Base-by-base conservation (phyloP, 1,284 basidiomycete genomes). In the Leccinum solheimii region DNA sequence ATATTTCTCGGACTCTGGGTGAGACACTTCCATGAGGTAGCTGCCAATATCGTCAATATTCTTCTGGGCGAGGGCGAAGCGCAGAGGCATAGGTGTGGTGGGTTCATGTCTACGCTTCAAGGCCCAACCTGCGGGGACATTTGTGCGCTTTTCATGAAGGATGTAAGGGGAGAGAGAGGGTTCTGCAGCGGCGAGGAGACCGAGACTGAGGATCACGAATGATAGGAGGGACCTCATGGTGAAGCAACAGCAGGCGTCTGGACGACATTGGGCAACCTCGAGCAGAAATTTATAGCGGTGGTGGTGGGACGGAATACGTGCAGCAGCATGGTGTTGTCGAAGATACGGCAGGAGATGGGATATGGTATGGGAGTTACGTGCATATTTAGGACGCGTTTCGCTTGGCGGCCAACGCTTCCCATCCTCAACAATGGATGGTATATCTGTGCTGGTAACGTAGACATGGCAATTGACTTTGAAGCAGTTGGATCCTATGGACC, bases 1-100 rank as follows among this genome's bases (percentile, higher is more conserved):
- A 57, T 79, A 82, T 64, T 75, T 74, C 7, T 67, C 56, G 0
- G 78, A 82, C 3, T 76, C 69, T 3, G 81, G 80, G 62, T 80
- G 76, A 2, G 80, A 79, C 14, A 83, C 75, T 54, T 78, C 77
- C 60, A 77, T 69, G 36, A 82, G 73, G 63, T 70, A 72, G n/a
- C 71, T 67, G 52, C 75, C 74, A 55, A 81, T 61, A 21, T 69
- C 64, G n/a, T 76, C 71, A 21, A 81, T 59, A 68, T 81, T 81
- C 13, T 63, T 68, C 67, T 81, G 81, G 9, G 70, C 65, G 32
- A 82, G 71, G 4, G 76, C 79, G 57, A 81, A 77, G 50, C 76
- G 75, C 23, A 81, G 63, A 34, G 78, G 77, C 36, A 80, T 49
- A 26, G 65, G 10, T 26, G 66, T 34, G 36, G 56, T 60, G 2